Evolutionary conservation across 2,329 filamentous ascomycete species (phyloP).

Genomic region (Dendrostoma leiphaemia): DNA sequence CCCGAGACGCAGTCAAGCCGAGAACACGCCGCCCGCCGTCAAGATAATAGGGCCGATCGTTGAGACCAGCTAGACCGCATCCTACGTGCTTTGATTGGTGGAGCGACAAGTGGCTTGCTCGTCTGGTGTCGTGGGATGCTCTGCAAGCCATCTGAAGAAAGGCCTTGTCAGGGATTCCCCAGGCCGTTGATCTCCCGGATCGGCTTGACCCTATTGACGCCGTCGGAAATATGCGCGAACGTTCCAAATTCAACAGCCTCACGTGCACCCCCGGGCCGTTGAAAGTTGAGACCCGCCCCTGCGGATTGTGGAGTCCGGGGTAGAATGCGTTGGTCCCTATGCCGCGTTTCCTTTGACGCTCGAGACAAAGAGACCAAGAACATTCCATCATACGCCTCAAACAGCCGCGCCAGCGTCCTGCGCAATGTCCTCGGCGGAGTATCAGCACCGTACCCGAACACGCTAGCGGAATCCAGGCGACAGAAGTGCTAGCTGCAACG

Average conservation of each 20-base stretch:
- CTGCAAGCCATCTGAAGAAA: too few relatives aligned
- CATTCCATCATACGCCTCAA: too few relatives aligned
- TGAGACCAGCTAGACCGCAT: neutral
- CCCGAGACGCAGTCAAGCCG: neutral
- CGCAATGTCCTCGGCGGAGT: too few relatives aligned
- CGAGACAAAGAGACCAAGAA: neutral
- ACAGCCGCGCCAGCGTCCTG: too few relatives aligned
- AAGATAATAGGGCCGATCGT: conserved; percentile 4
- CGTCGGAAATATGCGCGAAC: neutral
- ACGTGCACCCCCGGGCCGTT: neutral
- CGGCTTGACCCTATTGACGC: too few relatives aligned
- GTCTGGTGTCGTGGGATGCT: too few relatives aligned
- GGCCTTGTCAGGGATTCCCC: too few relatives aligned
- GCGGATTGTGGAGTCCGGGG: neutral
- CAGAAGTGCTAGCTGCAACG: neutral
- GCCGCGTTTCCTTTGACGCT: neutral
- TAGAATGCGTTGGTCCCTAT: neutral
- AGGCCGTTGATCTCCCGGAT: neutral
- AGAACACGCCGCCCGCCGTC: neutral
- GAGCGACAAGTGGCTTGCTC: neutral
- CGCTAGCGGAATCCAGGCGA: neutral
- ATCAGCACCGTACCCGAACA: too few relatives aligned
- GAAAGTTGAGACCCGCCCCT: neutral
- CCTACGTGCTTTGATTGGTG: neutral
- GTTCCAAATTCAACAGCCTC: neutral